Evolutionary conservation across 148 eudicot genomes (phyloP), one percentile per base, ranked within the genome.

Genomic region (Selenicereus undatus): DNA sequence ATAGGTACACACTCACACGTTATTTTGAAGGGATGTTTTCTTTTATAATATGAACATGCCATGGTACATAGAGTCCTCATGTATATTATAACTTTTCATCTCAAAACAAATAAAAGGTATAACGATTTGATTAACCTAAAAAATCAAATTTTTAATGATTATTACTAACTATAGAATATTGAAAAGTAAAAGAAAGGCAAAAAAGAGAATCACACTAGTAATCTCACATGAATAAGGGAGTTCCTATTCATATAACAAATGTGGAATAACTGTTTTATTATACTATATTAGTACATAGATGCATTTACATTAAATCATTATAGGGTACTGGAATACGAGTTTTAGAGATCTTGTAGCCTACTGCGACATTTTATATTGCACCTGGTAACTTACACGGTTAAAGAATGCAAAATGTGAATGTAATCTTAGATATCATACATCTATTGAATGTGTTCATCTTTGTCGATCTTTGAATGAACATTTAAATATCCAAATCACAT

Each of bases 391-490:
- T 39, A 32, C 24, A 14, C 1, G 11, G 13, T 1, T 0, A 43
- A 17, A 29, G 1, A 45, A 56, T 45, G 26, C 36, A 72, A 80
- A 30, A 4, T 26, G 30, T 36, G 52, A 21, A 71, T 11, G 11
- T 51, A 22, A 45, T 3, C 42, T 0, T 6, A 10, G 11, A 6
- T 26, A 8, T 16, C 3, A 32, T 42, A 39, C n/a, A 2, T 29
- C 17, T 56, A 52, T 18, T 11, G n/a, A 20, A 81, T 35, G 81
- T 88, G 94, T 91, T 91, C 91, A 88, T 81, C 90, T 89, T 92
- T 81, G n/a, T 32, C 26, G 43, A 26, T 52, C 68, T 85, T 85
- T 2, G 3, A 75, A 68, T 14, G 8, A 10, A 66, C 4, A 75
- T 73, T 80, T 84, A 24, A 13, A 21, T 22, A 42, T 36, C 32